Percentiles rank a stretch among this genome's conserved stretches.
phyloP scores from a whole-genome alignment of 83 land plant species.

The Thuja plicata region DNA sequence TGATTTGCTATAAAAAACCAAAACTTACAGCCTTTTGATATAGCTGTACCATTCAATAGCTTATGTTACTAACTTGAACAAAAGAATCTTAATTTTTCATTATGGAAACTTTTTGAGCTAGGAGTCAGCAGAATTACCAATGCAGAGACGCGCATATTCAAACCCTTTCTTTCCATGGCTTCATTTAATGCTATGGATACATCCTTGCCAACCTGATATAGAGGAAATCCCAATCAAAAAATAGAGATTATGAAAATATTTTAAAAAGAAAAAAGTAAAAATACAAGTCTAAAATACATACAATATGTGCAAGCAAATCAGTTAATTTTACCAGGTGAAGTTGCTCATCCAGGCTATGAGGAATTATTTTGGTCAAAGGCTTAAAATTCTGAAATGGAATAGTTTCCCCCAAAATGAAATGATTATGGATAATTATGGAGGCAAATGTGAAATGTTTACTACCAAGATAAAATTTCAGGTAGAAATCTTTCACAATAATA shows the following conservation, averaged over 20 bases:
- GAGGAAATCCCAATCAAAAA: neutral
- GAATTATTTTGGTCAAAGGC: no score
- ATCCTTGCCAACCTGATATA: constrained; percentile 78
- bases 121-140: constrained; percentile 41
- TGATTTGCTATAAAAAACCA: neutral
- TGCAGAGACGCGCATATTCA: constrained; percentile 84
- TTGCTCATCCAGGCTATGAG: no score
- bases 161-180: constrained; percentile 71
- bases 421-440: no score
- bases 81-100: neutral
- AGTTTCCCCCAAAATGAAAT: no score
- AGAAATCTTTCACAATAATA: no score
- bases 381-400: no score
- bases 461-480: no score
- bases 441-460: no score
- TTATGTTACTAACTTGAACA: neutral
- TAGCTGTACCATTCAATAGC: neutral
- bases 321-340: no score
- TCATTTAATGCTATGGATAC: constrained; percentile 65
- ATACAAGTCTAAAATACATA: neutral
- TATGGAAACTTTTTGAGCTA: neutral
- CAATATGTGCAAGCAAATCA: no score
- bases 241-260: no score
- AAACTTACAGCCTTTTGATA: neutral
- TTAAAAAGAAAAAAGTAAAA: neutral